Conservation (phyloP, 768 basidiomycete species). For the Steccherinum ochraceum region DNA sequence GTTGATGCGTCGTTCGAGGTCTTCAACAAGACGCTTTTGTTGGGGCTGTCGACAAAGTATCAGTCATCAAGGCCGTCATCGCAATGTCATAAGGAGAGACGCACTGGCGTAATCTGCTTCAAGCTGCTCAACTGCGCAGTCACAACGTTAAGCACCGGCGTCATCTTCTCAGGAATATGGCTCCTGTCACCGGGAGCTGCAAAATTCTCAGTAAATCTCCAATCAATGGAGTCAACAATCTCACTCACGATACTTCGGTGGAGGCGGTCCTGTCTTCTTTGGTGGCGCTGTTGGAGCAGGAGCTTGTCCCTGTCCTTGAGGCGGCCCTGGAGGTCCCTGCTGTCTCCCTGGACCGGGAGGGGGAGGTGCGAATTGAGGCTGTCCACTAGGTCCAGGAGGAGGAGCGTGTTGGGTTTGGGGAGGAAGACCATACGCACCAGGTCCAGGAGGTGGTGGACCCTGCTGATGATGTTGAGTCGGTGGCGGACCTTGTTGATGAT, state of each 20-base stretch:
- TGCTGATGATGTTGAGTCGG: background rate
- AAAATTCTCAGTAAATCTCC: constrained; percentile 60
- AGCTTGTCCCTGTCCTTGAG: background rate
- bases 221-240: constrained; percentile 74
- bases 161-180: constrained; percentile 75
- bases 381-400: constrained; percentile 20
- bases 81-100: constrained; percentile 24
- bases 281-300: constrained; percentile 23
- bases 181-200: constrained; percentile 84
- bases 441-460: background rate
- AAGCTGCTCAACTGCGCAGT: constrained; percentile 55
- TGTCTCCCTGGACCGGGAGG: constrained; percentile 8
- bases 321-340: constrained; percentile 11
- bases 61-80: background rate
- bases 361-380: constrained; percentile 14
- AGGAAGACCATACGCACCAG: constrained; percentile 14
- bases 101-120: constrained; percentile 71
- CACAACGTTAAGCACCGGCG: constrained; percentile 63
- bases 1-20: constrained; percentile 81
- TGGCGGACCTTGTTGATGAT: background rate
- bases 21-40: constrained; percentile 80
- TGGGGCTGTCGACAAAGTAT: constrained; percentile 44
- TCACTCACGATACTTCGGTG: constrained; percentile 56
- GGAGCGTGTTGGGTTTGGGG: constrained; percentile 15
- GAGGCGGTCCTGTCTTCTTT: constrained; percentile 32